A percentile compares a stretch with the other conserved stretches of the same genome.
Conservation (phyloP, 139 green algal genomes). For the Parachlorella kessleri region DNA sequence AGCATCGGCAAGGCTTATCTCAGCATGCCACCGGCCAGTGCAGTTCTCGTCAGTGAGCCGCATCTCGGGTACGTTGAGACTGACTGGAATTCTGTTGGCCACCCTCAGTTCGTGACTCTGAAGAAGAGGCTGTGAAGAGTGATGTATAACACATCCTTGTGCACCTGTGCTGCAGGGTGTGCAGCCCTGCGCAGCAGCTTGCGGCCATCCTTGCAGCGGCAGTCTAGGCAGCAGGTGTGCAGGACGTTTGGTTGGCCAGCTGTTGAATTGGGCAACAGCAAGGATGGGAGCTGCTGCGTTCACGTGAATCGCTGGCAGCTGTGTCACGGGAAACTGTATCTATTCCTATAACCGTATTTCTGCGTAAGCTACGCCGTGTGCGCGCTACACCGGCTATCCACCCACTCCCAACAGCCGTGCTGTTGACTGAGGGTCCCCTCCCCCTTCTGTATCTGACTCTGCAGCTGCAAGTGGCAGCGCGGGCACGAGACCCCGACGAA, state of each 20-base stretch:
- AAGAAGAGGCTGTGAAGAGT: not conserved
- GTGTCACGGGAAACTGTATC: too few species aligned
- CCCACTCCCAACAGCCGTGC: too few species aligned
- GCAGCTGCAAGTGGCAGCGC: not conserved
- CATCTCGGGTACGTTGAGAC: not conserved
- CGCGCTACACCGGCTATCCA: too few species aligned
- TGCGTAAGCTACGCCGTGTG: too few species aligned
- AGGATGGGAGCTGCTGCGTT: too few species aligned
- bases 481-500: conserved; percentile 26
- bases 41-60: not conserved
- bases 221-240: not conserved
- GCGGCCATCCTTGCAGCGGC: not conserved
- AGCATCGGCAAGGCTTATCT: not conserved
- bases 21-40: not conserved
- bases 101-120: too few species aligned
- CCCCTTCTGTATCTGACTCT: not conserved
- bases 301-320: too few species aligned
- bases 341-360: too few species aligned
- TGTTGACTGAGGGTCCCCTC: too few species aligned
- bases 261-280: too few species aligned
- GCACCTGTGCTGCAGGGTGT: not conserved
- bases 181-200: not conserved
- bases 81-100: not conserved
- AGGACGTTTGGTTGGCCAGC: not conserved
- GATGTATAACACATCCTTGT: not conserved